Conservation (phyloP, 1,284 basidiomycete genomes). For the Anthracocystis setariae region DNA sequence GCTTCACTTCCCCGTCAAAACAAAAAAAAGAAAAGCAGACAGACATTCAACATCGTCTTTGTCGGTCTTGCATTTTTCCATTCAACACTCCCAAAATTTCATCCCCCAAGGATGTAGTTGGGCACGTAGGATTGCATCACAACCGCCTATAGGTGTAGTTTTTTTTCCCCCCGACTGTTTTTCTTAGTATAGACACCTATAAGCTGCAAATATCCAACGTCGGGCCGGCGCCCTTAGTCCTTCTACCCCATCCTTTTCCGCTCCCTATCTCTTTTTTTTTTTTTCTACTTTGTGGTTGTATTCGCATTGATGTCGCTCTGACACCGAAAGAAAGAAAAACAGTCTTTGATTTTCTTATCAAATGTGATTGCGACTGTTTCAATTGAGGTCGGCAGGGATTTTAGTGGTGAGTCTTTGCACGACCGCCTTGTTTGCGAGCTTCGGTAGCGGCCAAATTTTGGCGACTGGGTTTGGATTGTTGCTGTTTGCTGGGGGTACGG, state of each 20-base stretch:
- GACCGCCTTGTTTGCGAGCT: conserved; percentile 26
- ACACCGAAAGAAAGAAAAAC: conserved; percentile 8
- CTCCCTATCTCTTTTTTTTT: too few species aligned
- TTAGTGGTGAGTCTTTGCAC: conserved; percentile 2
- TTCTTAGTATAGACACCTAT: not conserved
- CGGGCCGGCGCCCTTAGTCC: conserved; percentile 55
- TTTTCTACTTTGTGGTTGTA: conserved; percentile 31
- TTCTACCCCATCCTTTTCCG: conserved; percentile 17
- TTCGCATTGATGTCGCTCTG: conserved; percentile 23
- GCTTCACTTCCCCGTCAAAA: not conserved
- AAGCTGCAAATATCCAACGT: conserved; percentile 34
- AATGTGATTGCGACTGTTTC: not conserved
- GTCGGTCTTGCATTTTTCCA: conserved; percentile 14
- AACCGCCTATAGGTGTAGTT: conserved; percentile 1
- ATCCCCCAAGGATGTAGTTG: conserved; percentile 25
- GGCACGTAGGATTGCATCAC: conserved; percentile 30
- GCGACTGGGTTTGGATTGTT: conserved; percentile 11
- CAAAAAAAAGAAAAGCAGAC: conserved; percentile 14
- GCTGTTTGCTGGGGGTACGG: conserved; percentile 13
- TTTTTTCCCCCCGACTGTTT: conserved; percentile 15
- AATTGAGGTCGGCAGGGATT: not conserved
- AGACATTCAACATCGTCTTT: conserved; percentile 15
- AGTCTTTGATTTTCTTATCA: not conserved
- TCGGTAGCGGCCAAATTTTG: conserved; percentile 24
- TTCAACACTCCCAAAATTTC: conserved; percentile 3